Evolutionary conservation across 495 filamentous ascomycete genomes (phyloP), one percentile per base, ranked within the genome.

Genomic region (Thermothielavioides terrestris): DNA sequence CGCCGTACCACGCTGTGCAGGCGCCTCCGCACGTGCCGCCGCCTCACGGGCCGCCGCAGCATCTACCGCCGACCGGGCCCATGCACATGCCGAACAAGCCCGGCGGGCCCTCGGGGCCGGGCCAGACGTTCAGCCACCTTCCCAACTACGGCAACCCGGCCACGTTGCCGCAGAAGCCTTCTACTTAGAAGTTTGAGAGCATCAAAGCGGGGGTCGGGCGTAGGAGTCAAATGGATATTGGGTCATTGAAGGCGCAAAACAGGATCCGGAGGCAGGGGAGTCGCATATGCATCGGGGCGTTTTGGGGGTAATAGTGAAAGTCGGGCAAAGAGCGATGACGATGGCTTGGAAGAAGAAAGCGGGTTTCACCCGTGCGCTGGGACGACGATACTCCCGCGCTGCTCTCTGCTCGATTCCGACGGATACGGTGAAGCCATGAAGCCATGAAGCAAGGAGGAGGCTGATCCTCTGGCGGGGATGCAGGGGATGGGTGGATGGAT

Each of bases 91-190:
- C 62, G 7, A 70, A 60, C 49, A 68, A 69, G 42, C 38, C 58
- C 22, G 59, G 58, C 30, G 62, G 65, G 22, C 62, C 66, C 8
- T 59, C 57, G 12, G 62, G 61, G 10, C 59, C 59, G 8, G 56
- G 54, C 32, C 72, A 71, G 54, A 48, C 58, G 0, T 75, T 66
- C 42, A 64, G 65, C 52, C 76, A 77, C 56, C 68, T 78, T 43
- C 70, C 75, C 32, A 73, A 70, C 41, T 79, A 75, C 58, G 77
- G 77, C 41, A 78, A 78, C 53, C 70, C 74, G 26, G 75, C 75
- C 17, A 71, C 73, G 27, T 61, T 79, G 47, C 77, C 77, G 49
- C 76, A 77, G 55, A 79, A 79, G 59, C 77, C 77, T 52, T 68
- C 74, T 20, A 67, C 66, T 47, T 32, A 26, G 11, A 37, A 49